Evolutionary conservation across 1,139 yeast genomes (phyloP).

Genomic region (Kodamaea fungicola): DNA sequence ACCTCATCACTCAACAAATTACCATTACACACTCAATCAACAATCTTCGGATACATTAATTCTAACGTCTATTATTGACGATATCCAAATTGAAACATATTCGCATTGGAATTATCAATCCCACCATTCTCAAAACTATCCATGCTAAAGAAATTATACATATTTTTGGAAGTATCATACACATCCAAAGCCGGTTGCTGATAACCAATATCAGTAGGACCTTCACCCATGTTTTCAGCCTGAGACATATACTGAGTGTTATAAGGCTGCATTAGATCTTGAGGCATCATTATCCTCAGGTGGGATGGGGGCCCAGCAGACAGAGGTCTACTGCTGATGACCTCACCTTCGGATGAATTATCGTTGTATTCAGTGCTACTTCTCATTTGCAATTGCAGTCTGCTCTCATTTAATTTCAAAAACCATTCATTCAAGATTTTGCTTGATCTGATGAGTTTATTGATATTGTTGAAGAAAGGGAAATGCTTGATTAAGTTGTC

Average conservation of each 20-base stretch:
- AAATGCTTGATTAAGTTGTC: conserved; percentile 26
- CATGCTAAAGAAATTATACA: conserved; percentile 27
- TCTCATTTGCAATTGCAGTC: conserved; percentile 3
- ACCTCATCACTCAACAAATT: too few species aligned
- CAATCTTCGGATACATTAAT: too few species aligned
- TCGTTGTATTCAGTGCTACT: not conserved
- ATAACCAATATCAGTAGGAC: not conserved
- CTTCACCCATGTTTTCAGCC: not conserved
- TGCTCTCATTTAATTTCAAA: conserved; percentile 20
- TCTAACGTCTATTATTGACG: too few species aligned
- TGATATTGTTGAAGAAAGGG: conserved; percentile 29
- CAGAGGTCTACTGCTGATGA: not conserved
- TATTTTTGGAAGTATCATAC: conserved; percentile 12
- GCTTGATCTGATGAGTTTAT: conserved; percentile 26
- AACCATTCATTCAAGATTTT: conserved; percentile 27
- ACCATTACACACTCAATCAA: too few species aligned
- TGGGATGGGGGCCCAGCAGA: not conserved
- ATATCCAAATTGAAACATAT: too few species aligned
- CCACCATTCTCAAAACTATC: conserved; percentile 18
- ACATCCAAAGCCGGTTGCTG: not conserved
- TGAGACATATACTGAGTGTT: not conserved
- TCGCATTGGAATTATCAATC: too few species aligned
- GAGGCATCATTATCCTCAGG: not conserved
- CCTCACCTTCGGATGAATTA: not conserved
- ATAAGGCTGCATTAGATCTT: too few species aligned